Evolutionary conservation across 768 basidiomycete species (phyloP).

Genomic region (Termitomyces sp.): DNA sequence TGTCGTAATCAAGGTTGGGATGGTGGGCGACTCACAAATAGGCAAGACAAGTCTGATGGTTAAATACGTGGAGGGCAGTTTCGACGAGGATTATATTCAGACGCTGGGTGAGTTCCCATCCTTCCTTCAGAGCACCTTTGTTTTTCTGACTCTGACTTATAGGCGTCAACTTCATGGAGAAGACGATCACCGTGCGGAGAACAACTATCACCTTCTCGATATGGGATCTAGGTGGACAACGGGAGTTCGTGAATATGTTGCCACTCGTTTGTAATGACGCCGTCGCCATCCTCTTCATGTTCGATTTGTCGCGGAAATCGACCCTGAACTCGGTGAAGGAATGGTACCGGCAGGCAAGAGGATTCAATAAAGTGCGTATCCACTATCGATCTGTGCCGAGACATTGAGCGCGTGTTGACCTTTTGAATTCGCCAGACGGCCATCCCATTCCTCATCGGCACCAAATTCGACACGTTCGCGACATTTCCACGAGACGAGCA

Average conservation of each 20-base stretch:
- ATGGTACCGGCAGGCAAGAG: conserved; percentile 98
- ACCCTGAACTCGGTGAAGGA: conserved; percentile 99
- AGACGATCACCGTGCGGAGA: conserved; percentile 96
- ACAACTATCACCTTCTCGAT: conserved; percentile 99
- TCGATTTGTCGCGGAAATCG: conserved; percentile 95
- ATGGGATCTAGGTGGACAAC: conserved; percentile 96
- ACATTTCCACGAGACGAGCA: conserved; percentile 97
- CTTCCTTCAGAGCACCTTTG: neutral
- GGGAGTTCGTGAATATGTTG: conserved; percentile 99
- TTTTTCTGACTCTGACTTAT: conserved; percentile 7
- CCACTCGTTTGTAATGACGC: conserved; percentile 98
- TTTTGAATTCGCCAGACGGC: conserved; percentile 65
- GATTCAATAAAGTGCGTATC: conserved; percentile 90
- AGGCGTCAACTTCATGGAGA: conserved; percentile 99
- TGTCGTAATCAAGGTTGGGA: conserved; percentile 97
- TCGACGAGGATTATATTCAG: conserved; percentile 99
- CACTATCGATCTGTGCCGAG: neutral
- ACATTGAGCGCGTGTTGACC: neutral
- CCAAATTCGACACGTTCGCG: conserved; percentile 96
- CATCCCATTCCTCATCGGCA: conserved; percentile 97
- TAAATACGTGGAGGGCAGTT: conserved; percentile 98
- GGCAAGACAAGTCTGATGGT: conserved; percentile 99
- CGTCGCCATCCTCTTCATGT: conserved; percentile 99
- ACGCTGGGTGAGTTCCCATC: conserved; percentile 72
- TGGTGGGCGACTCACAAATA: conserved; percentile 99